Base-by-base conservation (phyloP, 306 rosid genomes). In the Dryas drummondii region DNA sequence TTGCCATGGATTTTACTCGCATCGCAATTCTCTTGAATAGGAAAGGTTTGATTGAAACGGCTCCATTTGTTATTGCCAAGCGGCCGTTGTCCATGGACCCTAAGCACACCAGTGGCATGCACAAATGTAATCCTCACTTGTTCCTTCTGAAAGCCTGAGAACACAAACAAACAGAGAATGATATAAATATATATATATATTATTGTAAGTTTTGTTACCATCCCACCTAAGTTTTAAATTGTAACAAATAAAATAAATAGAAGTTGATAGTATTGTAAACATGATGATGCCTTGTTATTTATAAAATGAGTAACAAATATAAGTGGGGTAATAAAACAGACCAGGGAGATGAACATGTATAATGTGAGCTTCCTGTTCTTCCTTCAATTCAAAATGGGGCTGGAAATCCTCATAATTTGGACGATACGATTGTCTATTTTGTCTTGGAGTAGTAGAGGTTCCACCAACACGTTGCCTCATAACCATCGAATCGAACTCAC, bases 1-100 rank as follows among this genome's bases (percentile, higher is more conserved):
- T 76, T 83, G 15, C 74, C 87, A 40, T 76, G 72, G 74, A 91
- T 79, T 71, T 72, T 47, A 50, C 17, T 72, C 1, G 14, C 16
- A 8, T 72, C 80, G 62, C 81, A 79, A 40, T 83, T 81, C 6
- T 58, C 55, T 41, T 87, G 91, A 81, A 85, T 19, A 0, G 76
- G 72, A 66, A 74, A 80, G 44, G 79, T 68, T 70, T 81, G 65
- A 52, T 65, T 81, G 79, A 91, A 79, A 59, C 77, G 77, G 60
- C 68, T 73, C 87, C 87, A 82, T 78, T 50, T 86, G 37, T 70
- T 69, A 0, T 77, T 76, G 27, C 9, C 51, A 66, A 81, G 57
- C 15, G 86, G 86, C 60, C 90, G 57, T 77, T 88, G 89, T 61
- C 96, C 96, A 4, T 71, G n/a, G 72, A 77, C 76, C 49, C 44